Conservation (phyloP, 352 stramenopile genomes). For the Phytophthora kernoviae region DNA sequence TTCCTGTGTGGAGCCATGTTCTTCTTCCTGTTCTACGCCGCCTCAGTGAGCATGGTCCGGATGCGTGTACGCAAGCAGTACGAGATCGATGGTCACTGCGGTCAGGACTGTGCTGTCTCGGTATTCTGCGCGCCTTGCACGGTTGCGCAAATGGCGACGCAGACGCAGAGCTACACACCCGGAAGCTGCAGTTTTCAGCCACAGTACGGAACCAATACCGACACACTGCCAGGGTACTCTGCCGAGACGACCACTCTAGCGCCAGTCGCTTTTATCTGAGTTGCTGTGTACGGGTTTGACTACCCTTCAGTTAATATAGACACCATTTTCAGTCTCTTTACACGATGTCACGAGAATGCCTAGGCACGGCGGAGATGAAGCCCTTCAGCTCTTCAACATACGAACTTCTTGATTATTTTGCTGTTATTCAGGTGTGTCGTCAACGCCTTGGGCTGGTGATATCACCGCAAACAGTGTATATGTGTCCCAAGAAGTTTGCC, state of each 20-base stretch:
- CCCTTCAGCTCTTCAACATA: too few relatives aligned
- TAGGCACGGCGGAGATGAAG: too few relatives aligned
- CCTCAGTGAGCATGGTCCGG: slow-evolving; percentile 38
- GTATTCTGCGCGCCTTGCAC: slow-evolving; percentile 45
- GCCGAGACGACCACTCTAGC: slow-evolving; percentile 2
- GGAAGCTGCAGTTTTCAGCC: slow-evolving; percentile 45
- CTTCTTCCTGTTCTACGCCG: slow-evolving; percentile 26
- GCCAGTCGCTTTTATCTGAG: slow-evolving; percentile 23
- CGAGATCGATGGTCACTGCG: slow-evolving; percentile 41
- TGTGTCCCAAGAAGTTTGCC: too few relatives aligned
- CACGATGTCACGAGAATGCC: too few relatives aligned
- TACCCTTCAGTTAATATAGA: neutral
- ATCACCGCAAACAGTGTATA: too few relatives aligned
- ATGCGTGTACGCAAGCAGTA: slow-evolving; percentile 39
- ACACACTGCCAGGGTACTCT: slow-evolving; percentile 27
- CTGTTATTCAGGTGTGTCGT: too few relatives aligned
- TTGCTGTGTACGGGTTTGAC: too few relatives aligned
- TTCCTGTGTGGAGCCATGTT: slow-evolving; percentile 22
- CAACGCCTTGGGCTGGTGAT: too few relatives aligned
- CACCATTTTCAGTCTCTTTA: too few relatives aligned
- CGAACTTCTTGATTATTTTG: too few relatives aligned
- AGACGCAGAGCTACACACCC: slow-evolving; percentile 59
- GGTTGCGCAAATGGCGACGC: slow-evolving; percentile 63
- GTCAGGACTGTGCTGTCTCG: slow-evolving; percentile 19
- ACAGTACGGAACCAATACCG: neutral